A percentile compares a stretch with the other conserved stretches of the same genome.
Conservation (phyloP, 768 basidiomycete genomes). For the Boletus pseudopeckii region DNA sequence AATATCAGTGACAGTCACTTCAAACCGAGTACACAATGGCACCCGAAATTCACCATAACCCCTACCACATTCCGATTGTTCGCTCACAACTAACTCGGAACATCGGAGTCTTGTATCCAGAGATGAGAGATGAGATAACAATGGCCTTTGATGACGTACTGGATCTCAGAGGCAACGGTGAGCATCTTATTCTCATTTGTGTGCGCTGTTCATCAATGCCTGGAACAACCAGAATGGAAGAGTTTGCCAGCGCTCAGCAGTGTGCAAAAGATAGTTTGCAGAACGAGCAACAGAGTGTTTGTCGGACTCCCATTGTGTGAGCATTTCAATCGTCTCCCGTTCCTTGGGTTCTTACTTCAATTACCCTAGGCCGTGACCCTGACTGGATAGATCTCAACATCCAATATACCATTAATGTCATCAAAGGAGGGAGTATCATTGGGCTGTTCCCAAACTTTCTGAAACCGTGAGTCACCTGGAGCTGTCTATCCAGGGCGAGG, state of each 20-base stretch:
- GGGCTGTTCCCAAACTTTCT: conserved; percentile 28
- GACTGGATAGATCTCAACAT: conserved; percentile 34
- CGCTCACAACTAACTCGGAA: conserved; percentile 34
- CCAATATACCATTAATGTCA: conserved; percentile 29
- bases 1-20: conserved; percentile 27
- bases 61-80: conserved; percentile 18
- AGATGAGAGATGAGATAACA: conserved; percentile 42
- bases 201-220: no score
- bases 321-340: conserved; percentile 1
- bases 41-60: conserved; percentile 24
- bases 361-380: neutral
- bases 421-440: conserved; percentile 18
- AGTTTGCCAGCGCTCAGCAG: conserved; percentile 24
- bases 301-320: conserved; percentile 49
- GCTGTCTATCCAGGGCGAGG: no score
- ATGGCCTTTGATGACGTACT: conserved; percentile 39
- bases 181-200: neutral
- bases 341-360: no score
- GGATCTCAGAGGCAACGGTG: conserved; percentile 16
- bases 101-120: conserved; percentile 36
- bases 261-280: conserved; percentile 12
- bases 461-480: neutral
- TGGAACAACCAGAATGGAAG: conserved; percentile 38
- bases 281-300: conserved; percentile 44
- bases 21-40: conserved; percentile 40